Conservation (phyloP, 1,284 basidiomycete species). For the Ceratobasidium sp. region DNA sequence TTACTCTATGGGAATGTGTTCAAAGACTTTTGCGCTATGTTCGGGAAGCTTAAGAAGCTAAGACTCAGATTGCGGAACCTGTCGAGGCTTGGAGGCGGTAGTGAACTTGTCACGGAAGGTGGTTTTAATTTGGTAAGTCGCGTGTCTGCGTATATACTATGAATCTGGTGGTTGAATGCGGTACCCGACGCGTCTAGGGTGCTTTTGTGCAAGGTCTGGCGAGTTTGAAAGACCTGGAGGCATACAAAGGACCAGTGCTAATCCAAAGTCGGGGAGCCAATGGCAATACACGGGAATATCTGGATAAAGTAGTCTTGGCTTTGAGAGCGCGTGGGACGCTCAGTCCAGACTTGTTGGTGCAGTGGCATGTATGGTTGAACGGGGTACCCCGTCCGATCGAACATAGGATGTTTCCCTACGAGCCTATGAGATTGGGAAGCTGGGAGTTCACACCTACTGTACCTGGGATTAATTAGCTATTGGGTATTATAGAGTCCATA, state of each 20-base stretch:
- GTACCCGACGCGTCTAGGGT: conserved; percentile 1
- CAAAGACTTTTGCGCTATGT: background rate
- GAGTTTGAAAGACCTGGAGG: background rate
- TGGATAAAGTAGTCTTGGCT: background rate
- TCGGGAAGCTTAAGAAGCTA: background rate
- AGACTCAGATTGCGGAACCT: background rate
- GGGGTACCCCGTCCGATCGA: conserved; percentile 5
- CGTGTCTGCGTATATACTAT: too few species aligned
- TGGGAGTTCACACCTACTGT: too few species aligned
- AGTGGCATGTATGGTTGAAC: conserved; percentile 23
- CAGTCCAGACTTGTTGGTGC: background rate
- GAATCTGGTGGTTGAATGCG: too few species aligned
- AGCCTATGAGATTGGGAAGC: background rate
- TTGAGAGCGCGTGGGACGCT: background rate
- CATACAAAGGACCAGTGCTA: conserved; percentile 13
- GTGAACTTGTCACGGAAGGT: background rate
- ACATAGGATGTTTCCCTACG: background rate
- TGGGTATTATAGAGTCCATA: too few species aligned
- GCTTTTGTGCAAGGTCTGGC: conserved; percentile 19
- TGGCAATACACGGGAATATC: too few species aligned
- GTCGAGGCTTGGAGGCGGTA: too few species aligned
- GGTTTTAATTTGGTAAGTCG: background rate
- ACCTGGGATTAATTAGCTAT: too few species aligned
- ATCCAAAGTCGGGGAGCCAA: conserved; percentile 6
- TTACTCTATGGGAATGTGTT: background rate